Evolutionary conservation across 2,329 filamentous ascomycete species (phyloP), one percentile per base, ranked within the genome.

Genomic region (Fusarium buharicum): DNA sequence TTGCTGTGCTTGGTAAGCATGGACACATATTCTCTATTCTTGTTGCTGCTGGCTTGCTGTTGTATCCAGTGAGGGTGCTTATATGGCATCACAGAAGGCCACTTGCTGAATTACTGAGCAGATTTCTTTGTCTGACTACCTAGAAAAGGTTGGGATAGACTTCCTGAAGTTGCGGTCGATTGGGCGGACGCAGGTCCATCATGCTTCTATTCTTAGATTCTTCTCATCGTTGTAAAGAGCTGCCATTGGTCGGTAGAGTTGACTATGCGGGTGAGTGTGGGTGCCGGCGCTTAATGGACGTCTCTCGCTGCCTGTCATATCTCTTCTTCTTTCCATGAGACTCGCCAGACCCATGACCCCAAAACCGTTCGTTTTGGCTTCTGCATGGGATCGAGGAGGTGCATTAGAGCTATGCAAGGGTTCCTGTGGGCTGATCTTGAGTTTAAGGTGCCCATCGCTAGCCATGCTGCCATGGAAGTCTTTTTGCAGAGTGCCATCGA

Each of bases 231-330:
- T n/a, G 24, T 45, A 37, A 17, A 30, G 51, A 27, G 31, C 38
- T 34, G 6, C 52, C 24, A 69, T 70, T 70, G 64, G 68, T 20
- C 16, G 11, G 18, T 18, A 37, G n/a, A 31, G 53, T 52, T 43
- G 48, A 56, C 64, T 41, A 69, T 64, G 66, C 66, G 49, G 64
- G 66, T 59, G 53, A 36, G 59, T 55, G 64, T 70, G 68, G 55
- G 50, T 60, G 68, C 44, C 64, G 62, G 68, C 68, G 68, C 68
- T 70, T 70, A 70, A 70, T 65, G 16, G 57, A 55, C 33, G 58
- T 62, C 51, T 45, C 57, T 52, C 54, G 55, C 50, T 63, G 57
- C 61, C 62, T 65, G 57, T 65, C 62, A 64, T 46, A 37, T 59
- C 51, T 69, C 46, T 46, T 43, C 17, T n/a, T 39, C 38, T 33